Evolutionary conservation across 371 early-diverging fungal genomes (phyloP).

Genomic region (Cokeromyces recurvatus): DNA sequence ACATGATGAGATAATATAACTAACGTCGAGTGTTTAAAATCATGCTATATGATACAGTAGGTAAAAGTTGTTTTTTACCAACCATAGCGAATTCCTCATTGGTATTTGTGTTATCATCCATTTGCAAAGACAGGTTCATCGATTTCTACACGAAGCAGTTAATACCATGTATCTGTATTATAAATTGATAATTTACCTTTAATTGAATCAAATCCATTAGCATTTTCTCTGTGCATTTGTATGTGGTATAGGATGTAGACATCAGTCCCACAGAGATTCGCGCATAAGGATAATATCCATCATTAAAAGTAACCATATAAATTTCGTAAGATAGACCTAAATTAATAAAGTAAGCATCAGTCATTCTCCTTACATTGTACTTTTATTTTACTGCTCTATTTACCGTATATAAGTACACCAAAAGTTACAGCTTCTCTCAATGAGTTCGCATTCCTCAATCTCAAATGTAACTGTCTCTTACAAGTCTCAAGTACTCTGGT

Average conservation of each 20-base stretch:
- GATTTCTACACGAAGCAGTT: conserved; percentile 5
- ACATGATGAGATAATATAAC: too few species aligned
- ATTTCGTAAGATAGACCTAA: conserved; percentile 1
- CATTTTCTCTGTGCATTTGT: conserved; percentile 4
- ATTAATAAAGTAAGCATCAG: too few species aligned
- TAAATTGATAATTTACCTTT: conserved; percentile 4
- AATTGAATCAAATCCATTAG: conserved; percentile 6
- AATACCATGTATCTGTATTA: not conserved
- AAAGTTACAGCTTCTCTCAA: conserved; percentile 3
- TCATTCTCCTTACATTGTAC: not conserved
- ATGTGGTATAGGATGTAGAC: conserved; percentile 7
- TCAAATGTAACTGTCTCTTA: conserved; percentile 1
- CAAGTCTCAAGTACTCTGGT: not conserved
- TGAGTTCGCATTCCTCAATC: not conserved
- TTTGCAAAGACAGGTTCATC: conserved; percentile 3
- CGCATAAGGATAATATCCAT: conserved; percentile 7
- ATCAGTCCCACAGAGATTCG: conserved; percentile 5
- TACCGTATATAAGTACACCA: conserved; percentile 1
- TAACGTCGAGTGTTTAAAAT: too few species aligned
- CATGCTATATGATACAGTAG: conserved; percentile 3
- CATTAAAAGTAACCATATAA: not conserved
- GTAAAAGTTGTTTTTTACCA: not conserved
- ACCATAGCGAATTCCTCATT: conserved; percentile 2
- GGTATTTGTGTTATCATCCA: not conserved
- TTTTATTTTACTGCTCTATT: too few species aligned